Evolutionary conservation across 768 basidiomycete species (phyloP).

Genomic region (Suillus subaureus): DNA sequence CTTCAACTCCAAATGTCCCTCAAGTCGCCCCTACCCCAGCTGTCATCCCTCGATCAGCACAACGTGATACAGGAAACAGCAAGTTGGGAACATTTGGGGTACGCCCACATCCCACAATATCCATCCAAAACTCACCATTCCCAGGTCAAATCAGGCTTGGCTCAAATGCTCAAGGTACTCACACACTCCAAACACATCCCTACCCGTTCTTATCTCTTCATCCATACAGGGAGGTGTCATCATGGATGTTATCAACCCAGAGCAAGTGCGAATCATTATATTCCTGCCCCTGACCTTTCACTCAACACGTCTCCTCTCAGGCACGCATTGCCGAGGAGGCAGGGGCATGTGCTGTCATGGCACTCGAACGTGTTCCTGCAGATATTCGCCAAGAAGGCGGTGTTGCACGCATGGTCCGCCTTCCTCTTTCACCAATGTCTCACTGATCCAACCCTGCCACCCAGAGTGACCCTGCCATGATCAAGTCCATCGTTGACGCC

Average conservation of each 20-base stretch:
- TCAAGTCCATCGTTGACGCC: slow-evolving; percentile 92
- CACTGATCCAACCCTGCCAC: not conserved
- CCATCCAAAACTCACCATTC: slow-evolving; percentile 10
- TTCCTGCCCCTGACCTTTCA: slow-evolving; percentile 10
- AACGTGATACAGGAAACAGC: slow-evolving; percentile 53
- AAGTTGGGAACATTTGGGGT: slow-evolving; percentile 77
- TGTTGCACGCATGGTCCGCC: slow-evolving; percentile 90
- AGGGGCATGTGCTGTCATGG: slow-evolving; percentile 98
- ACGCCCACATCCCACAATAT: not conserved
- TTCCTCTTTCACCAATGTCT: not conserved
- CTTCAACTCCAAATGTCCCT: slow-evolving; percentile 9
- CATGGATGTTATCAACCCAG: slow-evolving; percentile 92
- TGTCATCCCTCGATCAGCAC: slow-evolving; percentile 56
- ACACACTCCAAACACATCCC: slow-evolving; percentile 16
- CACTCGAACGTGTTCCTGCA: slow-evolving; percentile 91
- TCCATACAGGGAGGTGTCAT: slow-evolving; percentile 73
- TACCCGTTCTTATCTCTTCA: slow-evolving; percentile 11
- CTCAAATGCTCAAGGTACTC: slow-evolving; percentile 93
- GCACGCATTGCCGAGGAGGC: slow-evolving; percentile 97
- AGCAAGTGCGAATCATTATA: slow-evolving; percentile 49
- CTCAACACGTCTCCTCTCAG: slow-evolving; percentile 38
- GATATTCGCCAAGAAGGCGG: slow-evolving; percentile 92
- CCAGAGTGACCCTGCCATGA: slow-evolving; percentile 93
- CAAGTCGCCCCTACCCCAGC: slow-evolving; percentile 10
- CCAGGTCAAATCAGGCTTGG: slow-evolving; percentile 90